Conservation (phyloP, 176 grass and related monocot genomes). For the Cocos nucifera region DNA sequence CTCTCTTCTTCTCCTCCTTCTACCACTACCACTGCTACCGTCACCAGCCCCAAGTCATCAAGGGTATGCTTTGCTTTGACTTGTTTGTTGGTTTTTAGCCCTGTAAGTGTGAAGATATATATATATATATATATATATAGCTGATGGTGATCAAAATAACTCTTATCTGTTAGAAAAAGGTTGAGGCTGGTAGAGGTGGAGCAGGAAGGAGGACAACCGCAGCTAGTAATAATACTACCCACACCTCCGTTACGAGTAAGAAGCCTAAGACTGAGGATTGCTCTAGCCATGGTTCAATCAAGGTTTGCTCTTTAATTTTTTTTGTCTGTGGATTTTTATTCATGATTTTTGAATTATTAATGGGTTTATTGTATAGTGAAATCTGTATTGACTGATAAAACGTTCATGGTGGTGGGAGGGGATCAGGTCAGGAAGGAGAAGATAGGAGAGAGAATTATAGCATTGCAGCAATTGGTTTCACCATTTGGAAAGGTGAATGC, state of each 20-base stretch:
- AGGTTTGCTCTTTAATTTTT: background rate
- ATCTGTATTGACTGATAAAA: background rate
- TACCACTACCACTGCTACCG: conserved; percentile 4
- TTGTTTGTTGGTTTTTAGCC: background rate
- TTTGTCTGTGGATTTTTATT: background rate
- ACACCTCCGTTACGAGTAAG: background rate
- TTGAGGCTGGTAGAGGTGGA: background rate
- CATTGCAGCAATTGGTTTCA: conserved; percentile 76
- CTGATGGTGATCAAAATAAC: no score
- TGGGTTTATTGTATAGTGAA: no score
- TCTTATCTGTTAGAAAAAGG: background rate
- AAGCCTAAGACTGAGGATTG: conserved; percentile 15
- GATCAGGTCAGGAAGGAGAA: conserved; percentile 50
- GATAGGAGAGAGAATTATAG: conserved; percentile 65
- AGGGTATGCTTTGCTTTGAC: background rate
- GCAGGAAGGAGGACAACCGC: background rate
- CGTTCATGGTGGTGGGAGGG: background rate
- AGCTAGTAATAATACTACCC: background rate
- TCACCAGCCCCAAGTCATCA: conserved; percentile 6
- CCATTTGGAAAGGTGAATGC: conserved; percentile 67
- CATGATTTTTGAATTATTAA: no score
- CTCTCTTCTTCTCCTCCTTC: conserved; percentile 8
- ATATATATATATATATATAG: no score
- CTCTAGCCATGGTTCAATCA: background rate
- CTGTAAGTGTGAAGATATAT: no score